Conservation (phyloP, 768 basidiomycete genomes). For the Amanita pseudoporphyria region DNA sequence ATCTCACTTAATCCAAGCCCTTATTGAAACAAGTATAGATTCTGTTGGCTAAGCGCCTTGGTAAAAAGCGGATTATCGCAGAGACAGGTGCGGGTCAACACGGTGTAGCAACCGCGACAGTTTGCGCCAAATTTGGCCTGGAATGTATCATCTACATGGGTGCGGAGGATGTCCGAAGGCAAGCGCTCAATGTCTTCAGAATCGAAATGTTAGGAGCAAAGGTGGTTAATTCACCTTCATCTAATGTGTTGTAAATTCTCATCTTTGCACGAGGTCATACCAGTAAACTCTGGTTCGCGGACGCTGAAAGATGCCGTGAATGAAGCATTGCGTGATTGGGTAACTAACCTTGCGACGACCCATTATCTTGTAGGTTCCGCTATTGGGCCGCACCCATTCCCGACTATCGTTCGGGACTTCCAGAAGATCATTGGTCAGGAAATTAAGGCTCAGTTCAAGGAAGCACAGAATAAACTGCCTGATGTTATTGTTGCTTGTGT, state of each 20-base stretch:
- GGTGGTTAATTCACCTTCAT: conserved; percentile 26
- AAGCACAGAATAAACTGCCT: conserved; percentile 73
- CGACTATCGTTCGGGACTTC: conserved; percentile 97
- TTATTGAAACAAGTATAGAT: conserved; percentile 40
- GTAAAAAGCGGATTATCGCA: conserved; percentile 95
- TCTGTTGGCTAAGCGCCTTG: conserved; percentile 84
- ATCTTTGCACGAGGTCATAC: conserved; percentile 55
- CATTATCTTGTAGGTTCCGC: conserved; percentile 97
- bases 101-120: conserved; percentile 97
- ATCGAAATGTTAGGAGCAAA: conserved; percentile 96
- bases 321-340: conserved; percentile 98
- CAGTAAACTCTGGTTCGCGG: conserved; percentile 87
- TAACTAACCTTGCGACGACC: conserved; percentile 86
- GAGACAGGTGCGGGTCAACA: conserved; percentile 99
- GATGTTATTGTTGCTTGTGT: conserved; percentile 96
- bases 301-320: conserved; percentile 98
- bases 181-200: conserved; percentile 95
- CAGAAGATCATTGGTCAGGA: conserved; percentile 92
- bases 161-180: conserved; percentile 90
- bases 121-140: conserved; percentile 92
- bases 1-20: background rate
- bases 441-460: conserved; percentile 80
- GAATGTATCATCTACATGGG: conserved; percentile 99
- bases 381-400: conserved; percentile 98
- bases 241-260: background rate